These are phyloP conservation scores for Suillus spraguei DNA, from an alignment of 768 basidiomycete species.

Conservation along the genomic window DNA sequence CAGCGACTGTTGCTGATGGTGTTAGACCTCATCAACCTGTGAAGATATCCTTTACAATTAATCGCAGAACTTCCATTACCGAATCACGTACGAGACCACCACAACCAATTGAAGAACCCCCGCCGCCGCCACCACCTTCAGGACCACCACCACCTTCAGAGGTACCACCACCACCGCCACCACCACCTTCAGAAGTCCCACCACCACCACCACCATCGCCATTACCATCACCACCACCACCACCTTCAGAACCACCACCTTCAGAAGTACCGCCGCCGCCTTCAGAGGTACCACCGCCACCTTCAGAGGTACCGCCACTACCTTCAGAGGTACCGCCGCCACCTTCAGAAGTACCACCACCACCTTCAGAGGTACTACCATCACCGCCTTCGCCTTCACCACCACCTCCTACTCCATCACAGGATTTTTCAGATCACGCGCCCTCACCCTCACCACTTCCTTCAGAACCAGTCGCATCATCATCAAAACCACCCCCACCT, in stretches of 20 bases:
- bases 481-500: conserved; percentile 32
- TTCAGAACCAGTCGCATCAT: conserved; percentile 31
- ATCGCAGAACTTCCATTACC: conserved; percentile 27
- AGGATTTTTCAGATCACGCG: conserved; percentile 26
- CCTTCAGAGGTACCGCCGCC: conserved; percentile 30
- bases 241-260: too few relatives aligned
- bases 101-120: conserved; percentile 40
- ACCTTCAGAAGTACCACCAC: conserved; percentile 25
- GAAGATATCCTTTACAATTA: conserved; percentile 35
- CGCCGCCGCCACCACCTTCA: conserved; percentile 37
- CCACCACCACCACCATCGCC: conserved; percentile 37
- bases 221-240: too few relatives aligned
- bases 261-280: conserved; percentile 25
- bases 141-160: conserved; percentile 25
- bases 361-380: conserved; percentile 27
- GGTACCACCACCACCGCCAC: conserved; percentile 39
- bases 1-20: conserved; percentile 31
- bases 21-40: conserved; percentile 34
- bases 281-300: conserved; percentile 24
- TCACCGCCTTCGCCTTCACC: conserved; percentile 27
- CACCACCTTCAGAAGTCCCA: conserved; percentile 23
- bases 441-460: conserved; percentile 20
- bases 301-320: conserved; percentile 21
- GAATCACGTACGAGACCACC: conserved; percentile 36
- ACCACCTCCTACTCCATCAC: conserved; percentile 25